phyloP scores from a whole-genome alignment of 2,329 filamentous ascomycete species.

The Helminthosporium solani region DNA sequence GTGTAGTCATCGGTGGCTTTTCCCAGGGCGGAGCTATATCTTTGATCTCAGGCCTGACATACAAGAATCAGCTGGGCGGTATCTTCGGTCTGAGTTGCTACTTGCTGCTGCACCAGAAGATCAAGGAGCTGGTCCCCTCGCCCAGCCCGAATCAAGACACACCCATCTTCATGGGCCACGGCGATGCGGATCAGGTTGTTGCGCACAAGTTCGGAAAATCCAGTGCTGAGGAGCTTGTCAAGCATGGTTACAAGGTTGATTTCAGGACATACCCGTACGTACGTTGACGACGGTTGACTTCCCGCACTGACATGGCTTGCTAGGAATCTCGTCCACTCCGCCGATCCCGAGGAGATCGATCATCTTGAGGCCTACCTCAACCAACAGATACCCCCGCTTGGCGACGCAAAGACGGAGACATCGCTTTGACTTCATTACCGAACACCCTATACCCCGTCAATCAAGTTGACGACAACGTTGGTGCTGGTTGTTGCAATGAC shows the following conservation, averaged over 20 bases:
- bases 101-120: slow-evolving; percentile 67
- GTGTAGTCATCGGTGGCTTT: slow-evolving; percentile 85
- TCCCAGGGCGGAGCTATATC: slow-evolving; percentile 87
- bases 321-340: slow-evolving; percentile 73
- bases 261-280: slow-evolving; percentile 74
- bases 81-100: slow-evolving; percentile 85
- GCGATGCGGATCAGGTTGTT: slow-evolving; percentile 74
- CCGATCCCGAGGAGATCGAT: slow-evolving; percentile 74
- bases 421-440: slow-evolving; percentile 33
- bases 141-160: slow-evolving; percentile 68
- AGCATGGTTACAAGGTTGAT: slow-evolving; percentile 69
- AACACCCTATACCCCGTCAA: slow-evolving; percentile 3
- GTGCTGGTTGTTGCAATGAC: slow-evolving; percentile 25
- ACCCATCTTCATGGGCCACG: slow-evolving; percentile 86
- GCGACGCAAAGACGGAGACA: slow-evolving; percentile 33
- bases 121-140: slow-evolving; percentile 51
- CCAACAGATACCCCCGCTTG: slow-evolving; percentile 53
- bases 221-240: slow-evolving; percentile 67
- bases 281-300: no score
- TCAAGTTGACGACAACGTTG: slow-evolving; percentile 21
- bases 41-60: slow-evolving; percentile 76
- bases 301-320: slow-evolving; percentile 9
- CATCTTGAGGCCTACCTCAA: slow-evolving; percentile 70
- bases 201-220: slow-evolving; percentile 65
- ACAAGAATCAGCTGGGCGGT: slow-evolving; percentile 73